Base-by-base conservation (phyloP, 169 alveolate genomes). In the Eimeria tenella region DNA sequence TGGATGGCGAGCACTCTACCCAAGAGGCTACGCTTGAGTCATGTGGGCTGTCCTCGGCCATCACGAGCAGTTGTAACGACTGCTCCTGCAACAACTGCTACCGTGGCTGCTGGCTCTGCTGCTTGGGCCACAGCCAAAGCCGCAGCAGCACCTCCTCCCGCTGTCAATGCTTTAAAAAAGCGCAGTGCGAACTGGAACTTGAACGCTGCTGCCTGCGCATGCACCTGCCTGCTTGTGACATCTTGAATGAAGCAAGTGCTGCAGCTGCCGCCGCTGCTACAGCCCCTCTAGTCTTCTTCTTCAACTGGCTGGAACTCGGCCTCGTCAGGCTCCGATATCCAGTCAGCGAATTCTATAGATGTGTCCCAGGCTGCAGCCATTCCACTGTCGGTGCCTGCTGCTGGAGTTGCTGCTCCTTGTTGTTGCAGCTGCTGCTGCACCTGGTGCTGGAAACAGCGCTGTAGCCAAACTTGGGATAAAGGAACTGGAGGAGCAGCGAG, bases 401-500 rank as follows among this genome's bases (percentile, higher is more conserved):
- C 60, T 31, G 84, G 10, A 7, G 55, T 21, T 49, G 55, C 62
- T 13, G n/a, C 58, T 56, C 13, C 58, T 49, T 74, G 84, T 56
- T 42, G 84, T 56, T 74, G 84, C 84, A 42, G 84, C 31, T 74
- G 84, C 84, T 74, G 84, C 79, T 19, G 79, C 79, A 15, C 50
- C 79, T 68, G 79, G 49, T 68, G 79, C 15, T 68, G 79, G 84
- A 74, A 74, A 56, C 84, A 8, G 84, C 56, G 84, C 84, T 74
- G 84, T 23, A 74, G 84, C 55, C 42, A 31, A 4, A 74, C 62
- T 56, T 74, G 84, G 23, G 84, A 8, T 15, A 56, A 13, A 15
- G 60, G 84, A 8, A 74, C 56, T 13, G 84, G 84, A 31, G 84
- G 84, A 13, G 60, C 60, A 9, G 60, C 62, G 21, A 74, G 84